Percentiles rank a stretch among this genome's conserved stretches.
phyloP scores from a whole-genome alignment of 176 grass and related monocot species.

The Oryza longistaminata region DNA sequence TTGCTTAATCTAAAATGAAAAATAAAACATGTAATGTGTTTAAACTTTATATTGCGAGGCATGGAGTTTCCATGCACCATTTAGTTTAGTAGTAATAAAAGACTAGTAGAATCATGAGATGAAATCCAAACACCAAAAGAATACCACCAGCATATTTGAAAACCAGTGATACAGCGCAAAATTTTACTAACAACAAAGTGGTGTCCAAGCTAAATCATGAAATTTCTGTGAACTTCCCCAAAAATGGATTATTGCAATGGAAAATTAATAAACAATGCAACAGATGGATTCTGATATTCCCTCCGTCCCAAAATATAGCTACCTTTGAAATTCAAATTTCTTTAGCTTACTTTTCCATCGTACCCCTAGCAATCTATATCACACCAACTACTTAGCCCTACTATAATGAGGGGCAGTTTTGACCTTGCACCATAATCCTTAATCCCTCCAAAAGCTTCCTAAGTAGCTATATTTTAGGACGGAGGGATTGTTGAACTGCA shows the following conservation, averaged over 20 bases:
- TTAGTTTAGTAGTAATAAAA: slow-evolving; percentile 25
- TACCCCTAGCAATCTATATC: too few relatives aligned
- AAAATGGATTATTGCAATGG: neutral
- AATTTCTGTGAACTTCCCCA: slow-evolving; percentile 7
- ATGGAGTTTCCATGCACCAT: neutral
- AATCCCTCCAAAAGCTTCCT: too few relatives aligned
- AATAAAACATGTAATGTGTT: slow-evolving; percentile 16
- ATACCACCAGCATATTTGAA: neutral
- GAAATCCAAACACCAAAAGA: slow-evolving; percentile 12
- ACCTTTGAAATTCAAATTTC: too few relatives aligned
- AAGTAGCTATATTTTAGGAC: too few relatives aligned
- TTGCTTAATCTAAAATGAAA: slow-evolving; percentile 60
- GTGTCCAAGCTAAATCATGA: neutral
- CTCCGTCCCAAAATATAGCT: too few relatives aligned
- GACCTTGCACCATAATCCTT: too few relatives aligned
- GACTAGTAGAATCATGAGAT: neutral
- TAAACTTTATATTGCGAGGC: slow-evolving; percentile 11
- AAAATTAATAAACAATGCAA: neutral
- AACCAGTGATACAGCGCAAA: neutral
- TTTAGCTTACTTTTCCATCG: too few relatives aligned
- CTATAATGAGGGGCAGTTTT: too few relatives aligned
- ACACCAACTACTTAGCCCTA: too few relatives aligned
- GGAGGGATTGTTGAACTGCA: neutral
- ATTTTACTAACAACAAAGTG: neutral
- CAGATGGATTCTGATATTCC: neutral